Conservation (phyloP, 371 early-diverging fungal genomes). For the Amoeboradix gromovi region DNA sequence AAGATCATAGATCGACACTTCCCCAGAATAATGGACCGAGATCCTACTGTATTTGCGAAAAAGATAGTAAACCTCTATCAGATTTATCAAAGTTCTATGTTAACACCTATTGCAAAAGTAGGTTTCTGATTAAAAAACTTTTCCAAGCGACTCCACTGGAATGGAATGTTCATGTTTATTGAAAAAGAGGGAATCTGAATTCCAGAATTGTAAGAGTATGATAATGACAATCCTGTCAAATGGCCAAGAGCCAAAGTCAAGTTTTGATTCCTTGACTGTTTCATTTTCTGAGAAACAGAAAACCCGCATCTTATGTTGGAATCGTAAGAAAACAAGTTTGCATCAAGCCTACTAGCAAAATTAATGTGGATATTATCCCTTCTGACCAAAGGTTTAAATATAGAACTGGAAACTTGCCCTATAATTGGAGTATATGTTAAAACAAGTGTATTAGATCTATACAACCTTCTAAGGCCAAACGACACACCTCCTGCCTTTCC, state of each 20-base stretch:
- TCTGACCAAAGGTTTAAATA: neutral
- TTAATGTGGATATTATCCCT: neutral
- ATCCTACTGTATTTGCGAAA: too few relatives aligned
- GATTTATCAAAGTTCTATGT: neutral
- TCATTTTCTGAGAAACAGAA: neutral
- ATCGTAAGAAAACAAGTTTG: neutral
- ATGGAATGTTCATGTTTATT: neutral
- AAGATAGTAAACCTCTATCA: too few relatives aligned
- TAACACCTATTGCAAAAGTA: neutral
- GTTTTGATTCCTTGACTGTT: neutral
- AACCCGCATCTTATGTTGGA: neutral
- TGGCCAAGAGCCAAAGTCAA: neutral
- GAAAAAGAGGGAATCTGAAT: neutral
- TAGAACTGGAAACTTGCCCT: neutral
- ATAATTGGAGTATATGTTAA: neutral
- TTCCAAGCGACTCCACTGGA: neutral
- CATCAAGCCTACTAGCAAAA: neutral
- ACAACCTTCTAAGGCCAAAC: neutral
- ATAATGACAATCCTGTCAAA: neutral
- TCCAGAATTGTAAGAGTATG: neutral
- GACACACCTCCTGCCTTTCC: neutral
- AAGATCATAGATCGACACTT: too few relatives aligned
- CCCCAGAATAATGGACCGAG: too few relatives aligned
- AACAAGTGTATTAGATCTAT: neutral
- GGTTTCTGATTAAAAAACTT: neutral